Evolutionary conservation across 495 filamentous ascomycete genomes (phyloP).

Genomic region (Aspergillus avenaceus): DNA sequence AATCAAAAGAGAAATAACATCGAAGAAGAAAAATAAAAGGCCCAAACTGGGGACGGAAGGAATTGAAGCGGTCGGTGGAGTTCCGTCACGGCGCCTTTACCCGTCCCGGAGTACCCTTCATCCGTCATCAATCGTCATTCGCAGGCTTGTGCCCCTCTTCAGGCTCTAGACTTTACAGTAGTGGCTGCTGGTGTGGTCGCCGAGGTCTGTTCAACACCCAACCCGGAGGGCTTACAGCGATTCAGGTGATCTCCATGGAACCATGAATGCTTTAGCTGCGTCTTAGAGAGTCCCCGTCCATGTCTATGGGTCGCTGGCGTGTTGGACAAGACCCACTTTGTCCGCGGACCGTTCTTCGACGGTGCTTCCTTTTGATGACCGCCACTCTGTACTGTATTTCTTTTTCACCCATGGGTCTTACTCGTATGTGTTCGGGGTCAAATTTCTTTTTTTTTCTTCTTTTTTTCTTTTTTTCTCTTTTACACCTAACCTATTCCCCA

Average conservation of each 20-base stretch:
- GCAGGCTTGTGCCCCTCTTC: slow-evolving; percentile 18
- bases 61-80: slow-evolving; percentile 18
- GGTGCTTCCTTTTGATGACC: slow-evolving; percentile 14
- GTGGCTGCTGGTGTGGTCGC: slow-evolving; percentile 12
- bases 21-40: not conserved
- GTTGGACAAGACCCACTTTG: slow-evolving; percentile 17
- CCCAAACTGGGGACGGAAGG: slow-evolving; percentile 19
- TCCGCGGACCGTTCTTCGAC: slow-evolving; percentile 21
- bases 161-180: slow-evolving; percentile 19
- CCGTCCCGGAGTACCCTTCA: slow-evolving; percentile 24
- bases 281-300: slow-evolving; percentile 32
- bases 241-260: slow-evolving; percentile 35
- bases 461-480: not conserved
- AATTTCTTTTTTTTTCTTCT: slow-evolving; percentile 2
- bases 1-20: not conserved
- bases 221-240: slow-evolving; percentile 15
- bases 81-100: slow-evolving; percentile 27
- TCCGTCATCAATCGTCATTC: slow-evolving; percentile 20
- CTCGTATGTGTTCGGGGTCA: not conserved
- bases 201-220: slow-evolving; percentile 21
- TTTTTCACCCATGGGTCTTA: slow-evolving; percentile 4
- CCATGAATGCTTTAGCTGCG: slow-evolving; percentile 22
- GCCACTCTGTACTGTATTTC: slow-evolving; percentile 10
- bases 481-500: slow-evolving; percentile 10
- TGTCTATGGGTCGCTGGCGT: slow-evolving; percentile 39